phyloP scores from a whole-genome alignment of 2,329 filamentous ascomycete genomes.

The Daldinia sp. region DNA sequence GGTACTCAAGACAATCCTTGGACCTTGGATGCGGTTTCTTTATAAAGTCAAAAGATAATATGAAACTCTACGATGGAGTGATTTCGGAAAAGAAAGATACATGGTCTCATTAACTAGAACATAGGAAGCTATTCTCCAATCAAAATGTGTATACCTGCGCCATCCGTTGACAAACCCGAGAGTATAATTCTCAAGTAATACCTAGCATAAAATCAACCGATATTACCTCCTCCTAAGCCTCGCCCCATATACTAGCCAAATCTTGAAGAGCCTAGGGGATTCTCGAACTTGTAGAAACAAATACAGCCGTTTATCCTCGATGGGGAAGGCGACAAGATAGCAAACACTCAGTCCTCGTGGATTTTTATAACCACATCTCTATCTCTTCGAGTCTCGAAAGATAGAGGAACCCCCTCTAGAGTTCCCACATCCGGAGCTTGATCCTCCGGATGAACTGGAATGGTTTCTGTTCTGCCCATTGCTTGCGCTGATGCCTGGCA shows the following conservation, averaged over 20 bases:
- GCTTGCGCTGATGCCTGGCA: constrained; percentile 16
- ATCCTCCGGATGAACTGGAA: constrained; percentile 19
- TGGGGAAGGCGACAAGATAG: not conserved
- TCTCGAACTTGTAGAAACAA: not conserved
- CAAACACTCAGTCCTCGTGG: not conserved
- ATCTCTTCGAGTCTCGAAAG: constrained; percentile 18
- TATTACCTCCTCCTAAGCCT: not conserved
- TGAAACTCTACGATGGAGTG: too few relatives aligned
- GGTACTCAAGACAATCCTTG: too few relatives aligned
- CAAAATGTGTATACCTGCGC: not conserved
- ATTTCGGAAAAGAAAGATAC: too few relatives aligned
- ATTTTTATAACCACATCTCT: not conserved
- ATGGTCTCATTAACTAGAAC: too few relatives aligned
- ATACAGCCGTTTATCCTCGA: not conserved
- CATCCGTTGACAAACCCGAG: too few relatives aligned
- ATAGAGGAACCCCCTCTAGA: constrained; percentile 23
- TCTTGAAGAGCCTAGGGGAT: not conserved
- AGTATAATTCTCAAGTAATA: not conserved
- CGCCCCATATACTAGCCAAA: not conserved
- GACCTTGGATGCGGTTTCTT: too few relatives aligned
- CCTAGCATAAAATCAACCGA: too few relatives aligned
- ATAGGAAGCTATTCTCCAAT: too few relatives aligned
- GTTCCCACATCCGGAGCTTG: constrained; percentile 25
- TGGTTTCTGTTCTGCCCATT: constrained; percentile 13
- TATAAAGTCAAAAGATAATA: too few relatives aligned